A percentile compares a stretch with the other conserved stretches of the same genome.
phyloP scores from a whole-genome alignment of 2,329 filamentous ascomycete genomes.

The Rutstroemia sp. region DNA sequence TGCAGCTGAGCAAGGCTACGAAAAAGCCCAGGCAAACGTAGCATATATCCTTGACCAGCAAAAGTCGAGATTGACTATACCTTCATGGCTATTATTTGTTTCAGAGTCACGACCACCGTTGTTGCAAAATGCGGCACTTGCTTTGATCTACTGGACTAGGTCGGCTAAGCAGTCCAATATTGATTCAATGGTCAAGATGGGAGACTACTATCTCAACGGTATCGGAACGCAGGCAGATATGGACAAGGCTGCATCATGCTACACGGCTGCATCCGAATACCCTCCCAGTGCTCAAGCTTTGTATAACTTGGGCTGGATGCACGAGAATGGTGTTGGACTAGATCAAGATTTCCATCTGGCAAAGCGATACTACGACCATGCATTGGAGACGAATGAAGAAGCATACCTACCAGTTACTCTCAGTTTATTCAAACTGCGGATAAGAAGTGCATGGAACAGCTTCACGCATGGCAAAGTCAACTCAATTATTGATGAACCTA shows the following conservation, averaged over 20 bases:
- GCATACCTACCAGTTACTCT: conserved; percentile 90
- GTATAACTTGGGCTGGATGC: conserved; percentile 99
- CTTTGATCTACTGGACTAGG: conserved; percentile 85
- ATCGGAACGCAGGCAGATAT: conserved; percentile 65
- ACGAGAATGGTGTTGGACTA: conserved; percentile 90
- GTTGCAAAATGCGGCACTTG: conserved; percentile 46
- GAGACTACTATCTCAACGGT: conserved; percentile 88
- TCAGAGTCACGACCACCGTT: conserved; percentile 33
- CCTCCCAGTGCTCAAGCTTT: conserved; percentile 90
- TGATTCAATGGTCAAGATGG: conserved; percentile 94
- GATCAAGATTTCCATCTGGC: conserved; percentile 95
- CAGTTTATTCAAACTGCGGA: conserved; percentile 75
- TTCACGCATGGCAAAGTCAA: conserved; percentile 87
- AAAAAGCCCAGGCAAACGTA: conserved; percentile 63
- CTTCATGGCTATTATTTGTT: conserved; percentile 29
- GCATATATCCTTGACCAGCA: conserved; percentile 63
- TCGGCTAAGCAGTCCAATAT: conserved; percentile 90
- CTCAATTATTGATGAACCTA: conserved; percentile 81
- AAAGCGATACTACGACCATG: conserved; percentile 91
- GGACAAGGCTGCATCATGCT: conserved; percentile 88
- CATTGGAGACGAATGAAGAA: conserved; percentile 83
- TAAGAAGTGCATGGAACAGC: conserved; percentile 89
- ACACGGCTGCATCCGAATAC: conserved; percentile 84
- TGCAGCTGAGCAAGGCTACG: conserved; percentile 69
- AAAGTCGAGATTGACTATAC: conserved; percentile 44